phyloP scores from a whole-genome alignment of 108 stramenopile species.

The Hondaea fermentalgiana region DNA sequence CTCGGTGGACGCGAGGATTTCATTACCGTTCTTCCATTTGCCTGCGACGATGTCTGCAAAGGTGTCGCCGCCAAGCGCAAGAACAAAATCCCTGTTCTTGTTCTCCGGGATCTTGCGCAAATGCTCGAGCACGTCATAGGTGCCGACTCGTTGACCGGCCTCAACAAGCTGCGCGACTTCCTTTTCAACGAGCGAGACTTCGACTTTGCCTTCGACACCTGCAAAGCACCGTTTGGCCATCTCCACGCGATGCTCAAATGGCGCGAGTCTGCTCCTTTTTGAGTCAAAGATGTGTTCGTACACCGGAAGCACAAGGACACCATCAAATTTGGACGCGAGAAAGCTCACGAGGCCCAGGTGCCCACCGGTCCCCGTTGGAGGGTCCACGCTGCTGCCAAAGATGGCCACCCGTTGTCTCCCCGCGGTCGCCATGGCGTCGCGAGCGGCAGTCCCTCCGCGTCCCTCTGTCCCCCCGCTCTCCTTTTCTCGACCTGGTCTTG shows the following conservation, averaged over 20 bases:
- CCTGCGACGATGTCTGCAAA: not conserved
- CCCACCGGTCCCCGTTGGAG: not conserved
- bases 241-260: slow-evolving; percentile 8
- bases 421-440: no score
- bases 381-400: not conserved
- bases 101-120: not conserved
- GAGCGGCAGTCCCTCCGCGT: no score
- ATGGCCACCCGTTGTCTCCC: not conserved
- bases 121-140: not conserved
- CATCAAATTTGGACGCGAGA: not conserved
- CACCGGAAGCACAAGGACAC: not conserved
- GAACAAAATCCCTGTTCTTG: not conserved
- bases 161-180: not conserved
- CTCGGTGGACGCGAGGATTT: not conserved
- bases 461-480: no score
- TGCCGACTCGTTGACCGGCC: not conserved
- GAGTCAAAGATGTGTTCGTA: not conserved
- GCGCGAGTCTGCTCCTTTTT: not conserved
- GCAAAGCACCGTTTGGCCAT: not conserved
- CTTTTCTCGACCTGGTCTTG: no score
- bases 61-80: not conserved
- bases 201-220: not conserved
- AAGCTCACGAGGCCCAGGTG: not conserved
- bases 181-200: not conserved
- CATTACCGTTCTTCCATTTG: not conserved